These are phyloP conservation scores for Picea sitchensis DNA, from an alignment of 75 land plant species.

Conservation along the genomic window DNA sequence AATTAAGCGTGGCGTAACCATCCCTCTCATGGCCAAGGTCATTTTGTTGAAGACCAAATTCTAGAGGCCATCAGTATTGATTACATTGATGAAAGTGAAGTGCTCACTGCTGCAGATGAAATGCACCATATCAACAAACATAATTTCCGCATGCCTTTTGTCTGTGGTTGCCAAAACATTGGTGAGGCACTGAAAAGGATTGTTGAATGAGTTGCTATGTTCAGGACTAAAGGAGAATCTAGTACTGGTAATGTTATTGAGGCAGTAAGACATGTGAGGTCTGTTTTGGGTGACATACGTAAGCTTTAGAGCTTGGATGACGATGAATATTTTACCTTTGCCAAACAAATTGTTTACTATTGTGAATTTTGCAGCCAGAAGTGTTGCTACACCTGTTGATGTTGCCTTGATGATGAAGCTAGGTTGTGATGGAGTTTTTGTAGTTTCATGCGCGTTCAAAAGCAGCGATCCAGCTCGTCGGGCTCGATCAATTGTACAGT, in stretches of 20 bases:
- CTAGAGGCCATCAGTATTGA: slow-evolving; percentile 74
- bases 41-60: slow-evolving; percentile 82
- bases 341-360: slow-evolving; percentile 69
- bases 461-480: slow-evolving; percentile 74
- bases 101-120: slow-evolving; percentile 73
- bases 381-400: slow-evolving; percentile 83
- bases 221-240: slow-evolving; percentile 86
- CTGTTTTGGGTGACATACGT: slow-evolving; percentile 49
- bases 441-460: slow-evolving; percentile 88
- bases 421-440: slow-evolving; percentile 94
- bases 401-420: slow-evolving; percentile 95
- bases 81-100: slow-evolving; percentile 86
- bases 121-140: slow-evolving; percentile 89
- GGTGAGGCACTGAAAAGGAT: slow-evolving; percentile 68
- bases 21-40: slow-evolving; percentile 90
- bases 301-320: slow-evolving; percentile 59
- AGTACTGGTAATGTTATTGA: slow-evolving; percentile 85
- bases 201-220: slow-evolving; percentile 76
- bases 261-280: too few relatives aligned
- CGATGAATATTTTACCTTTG: slow-evolving; percentile 65
- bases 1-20: slow-evolving; percentile 65
- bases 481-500: slow-evolving; percentile 63
- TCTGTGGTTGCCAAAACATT: slow-evolving; percentile 70
- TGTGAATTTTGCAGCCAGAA: slow-evolving; percentile 73
- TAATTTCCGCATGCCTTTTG: slow-evolving; percentile 73